Conservation (phyloP, 1,284 basidiomycete species). For the Ceratorhiza oryzae-sativae region DNA sequence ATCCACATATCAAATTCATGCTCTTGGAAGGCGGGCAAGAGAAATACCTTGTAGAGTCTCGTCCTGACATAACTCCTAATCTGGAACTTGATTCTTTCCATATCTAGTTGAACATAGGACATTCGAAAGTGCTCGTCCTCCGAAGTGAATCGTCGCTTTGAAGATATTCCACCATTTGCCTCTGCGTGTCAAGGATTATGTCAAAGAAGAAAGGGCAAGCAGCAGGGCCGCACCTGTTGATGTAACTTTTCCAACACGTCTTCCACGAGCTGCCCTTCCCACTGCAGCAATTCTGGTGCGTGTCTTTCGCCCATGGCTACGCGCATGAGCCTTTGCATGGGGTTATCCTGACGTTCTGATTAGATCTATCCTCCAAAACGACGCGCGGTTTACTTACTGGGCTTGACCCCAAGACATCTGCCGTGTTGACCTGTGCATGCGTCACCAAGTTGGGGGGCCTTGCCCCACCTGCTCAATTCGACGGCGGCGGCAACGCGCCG, state of each 20-base stretch:
- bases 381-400: constrained; percentile 2
- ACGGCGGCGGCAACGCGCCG: constrained; percentile 24
- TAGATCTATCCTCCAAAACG: background rate
- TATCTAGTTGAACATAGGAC: constrained; percentile 89
- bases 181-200: constrained; percentile 42
- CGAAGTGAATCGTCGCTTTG: constrained; percentile 78
- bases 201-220: background rate
- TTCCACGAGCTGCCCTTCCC: constrained; percentile 76
- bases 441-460: background rate
- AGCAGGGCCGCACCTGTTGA: constrained; percentile 69
- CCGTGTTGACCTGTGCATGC: background rate
- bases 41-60: constrained; percentile 78
- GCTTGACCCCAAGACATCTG: constrained; percentile 18
- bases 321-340: constrained; percentile 60
- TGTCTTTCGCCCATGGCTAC: constrained; percentile 89
- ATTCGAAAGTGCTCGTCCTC: constrained; percentile 92
- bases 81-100: constrained; percentile 90
- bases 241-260: constrained; percentile 80
- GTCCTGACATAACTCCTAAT: constrained; percentile 87
- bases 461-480: background rate
- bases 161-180: constrained; percentile 57
- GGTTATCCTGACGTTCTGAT: constrained; percentile 34
- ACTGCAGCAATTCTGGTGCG: constrained; percentile 78
- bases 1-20: background rate
- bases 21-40: background rate